Conservation (phyloP, 306 rosid genomes). For the Phaseolus lunatus region DNA sequence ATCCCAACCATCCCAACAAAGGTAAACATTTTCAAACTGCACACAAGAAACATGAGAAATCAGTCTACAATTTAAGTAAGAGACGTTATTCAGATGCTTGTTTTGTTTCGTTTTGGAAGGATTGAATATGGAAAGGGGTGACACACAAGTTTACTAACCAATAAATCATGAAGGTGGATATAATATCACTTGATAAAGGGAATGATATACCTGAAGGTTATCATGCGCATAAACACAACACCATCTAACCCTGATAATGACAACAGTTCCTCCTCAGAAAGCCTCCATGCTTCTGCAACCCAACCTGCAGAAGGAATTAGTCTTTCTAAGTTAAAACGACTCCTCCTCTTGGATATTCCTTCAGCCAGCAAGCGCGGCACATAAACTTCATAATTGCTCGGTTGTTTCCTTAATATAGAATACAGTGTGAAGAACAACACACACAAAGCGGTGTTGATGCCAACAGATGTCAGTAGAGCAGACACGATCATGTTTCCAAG, state of each 20-base stretch:
- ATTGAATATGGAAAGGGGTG: background rate
- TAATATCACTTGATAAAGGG: constrained; percentile 18
- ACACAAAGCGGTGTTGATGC: constrained; percentile 80
- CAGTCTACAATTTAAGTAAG: constrained; percentile 38
- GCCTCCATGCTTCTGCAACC: constrained; percentile 77
- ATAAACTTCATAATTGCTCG: constrained; percentile 74
- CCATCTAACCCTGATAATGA: constrained; percentile 77
- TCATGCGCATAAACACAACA: constrained; percentile 78
- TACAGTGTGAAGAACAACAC: constrained; percentile 75
- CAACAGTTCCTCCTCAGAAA: constrained; percentile 84
- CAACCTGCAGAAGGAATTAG: constrained; percentile 83
- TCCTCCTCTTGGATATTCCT: constrained; percentile 63
- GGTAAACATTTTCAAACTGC: constrained; percentile 78
- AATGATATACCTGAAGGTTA: constrained; percentile 70
- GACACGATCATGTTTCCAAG: constrained; percentile 73
- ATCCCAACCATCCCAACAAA: constrained; percentile 87
- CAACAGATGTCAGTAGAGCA: constrained; percentile 87
- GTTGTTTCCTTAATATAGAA: constrained; percentile 84
- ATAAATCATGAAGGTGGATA: constrained; percentile 2
- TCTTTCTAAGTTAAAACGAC: constrained; percentile 74
- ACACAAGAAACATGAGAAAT: constrained; percentile 33
- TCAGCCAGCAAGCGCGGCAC: constrained; percentile 70
- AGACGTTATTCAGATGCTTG: background rate
- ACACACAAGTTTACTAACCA: constrained; percentile 13
- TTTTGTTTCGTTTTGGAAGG: background rate